Evolutionary conservation across 2,329 filamentous ascomycete species (phyloP), one percentile per base, ranked within the genome.

Genomic region (Trichoderma lentiforme): DNA sequence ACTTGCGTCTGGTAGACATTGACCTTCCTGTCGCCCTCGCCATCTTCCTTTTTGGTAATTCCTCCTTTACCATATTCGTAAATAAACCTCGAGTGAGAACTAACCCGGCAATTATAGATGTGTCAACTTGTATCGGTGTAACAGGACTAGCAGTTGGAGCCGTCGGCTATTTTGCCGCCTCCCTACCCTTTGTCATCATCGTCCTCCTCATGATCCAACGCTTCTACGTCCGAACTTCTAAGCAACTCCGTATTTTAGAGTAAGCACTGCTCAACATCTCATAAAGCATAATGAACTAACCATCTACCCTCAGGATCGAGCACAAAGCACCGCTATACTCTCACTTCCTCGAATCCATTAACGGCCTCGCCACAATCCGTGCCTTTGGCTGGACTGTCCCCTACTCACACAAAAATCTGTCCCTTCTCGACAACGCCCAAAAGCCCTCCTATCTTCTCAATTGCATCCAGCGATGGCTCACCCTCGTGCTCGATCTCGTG

Each of bases 221-320:
- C 56, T 83, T 85, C 73, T 89, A 89, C 73, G 81, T 89, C n/a
- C 81, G 84, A 6, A 89, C 87, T 1, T 88, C 86, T 0, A 85
- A 86, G 4, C 87, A 88, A 71, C 77, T 89, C 7, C 83, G 87
- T 64, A 82, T 87, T 32, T 78, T 88, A 8, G 87, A 89, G 74
- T 80, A 73, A 67, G 76, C 15, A 12, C 69, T 51, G 4, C 8
- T 15, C n/a, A 6, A 6, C 28, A 18, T 15, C 15, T 26, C 32
- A 15, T 21, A 34, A 21, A 6, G 9, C 18, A 24, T 47, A 28
- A 14, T 4, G 3, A 1, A 43, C 4, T n/a, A 12, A 36, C 18
- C 18, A 21, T 39, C n/a, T 3, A 14, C 12, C 3, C 28, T 6
- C 7, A 79, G 78, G 34, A 79, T 81, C 8, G 80, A 81, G 24